Evolutionary conservation across 2,329 filamentous ascomycete species (phyloP).

Genomic region (Dendryphion nanum): DNA sequence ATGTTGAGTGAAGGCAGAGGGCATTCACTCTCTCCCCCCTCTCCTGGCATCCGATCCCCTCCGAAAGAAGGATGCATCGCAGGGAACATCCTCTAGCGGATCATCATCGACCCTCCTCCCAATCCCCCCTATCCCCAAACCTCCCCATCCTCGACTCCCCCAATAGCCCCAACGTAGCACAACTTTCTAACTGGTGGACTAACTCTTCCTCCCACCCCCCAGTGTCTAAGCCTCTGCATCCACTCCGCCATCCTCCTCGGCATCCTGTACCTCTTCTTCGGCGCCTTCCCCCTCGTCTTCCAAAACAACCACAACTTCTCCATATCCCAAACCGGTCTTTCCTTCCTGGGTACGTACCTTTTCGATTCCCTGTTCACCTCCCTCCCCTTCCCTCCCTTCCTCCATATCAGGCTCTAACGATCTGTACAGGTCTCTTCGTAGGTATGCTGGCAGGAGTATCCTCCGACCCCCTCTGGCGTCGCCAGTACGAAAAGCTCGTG

Average conservation of each 20-base stretch:
- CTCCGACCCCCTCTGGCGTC: conserved; percentile 66
- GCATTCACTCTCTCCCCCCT: too few relatives aligned
- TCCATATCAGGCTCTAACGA: conserved; percentile 1
- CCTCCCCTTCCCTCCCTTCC: too few relatives aligned
- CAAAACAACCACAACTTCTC: conserved; percentile 70
- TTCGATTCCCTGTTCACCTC: background rate
- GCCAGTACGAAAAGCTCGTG: conserved; percentile 59
- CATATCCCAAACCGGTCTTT: conserved; percentile 75
- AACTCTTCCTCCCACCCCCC: too few relatives aligned
- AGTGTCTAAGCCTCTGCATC: conserved; percentile 72
- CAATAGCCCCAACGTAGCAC: too few relatives aligned
- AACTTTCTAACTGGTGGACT: too few relatives aligned
- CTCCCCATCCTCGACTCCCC: too few relatives aligned
- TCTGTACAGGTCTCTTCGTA: conserved; percentile 44
- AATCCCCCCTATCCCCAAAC: too few relatives aligned
- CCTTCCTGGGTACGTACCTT: conserved; percentile 60
- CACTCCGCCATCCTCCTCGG: conserved; percentile 84
- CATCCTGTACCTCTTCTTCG: conserved; percentile 82
- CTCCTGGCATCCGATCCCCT: too few relatives aligned
- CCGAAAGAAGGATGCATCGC: too few relatives aligned
- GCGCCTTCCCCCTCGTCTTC: conserved; percentile 82
- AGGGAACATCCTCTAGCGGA: too few relatives aligned
- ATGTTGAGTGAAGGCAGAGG: too few relatives aligned
- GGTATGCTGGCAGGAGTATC: conserved; percentile 66
- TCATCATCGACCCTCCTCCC: too few relatives aligned